These are phyloP conservation scores for Cordyceps cicadae DNA, from an alignment of 2,329 filamentous ascomycete genomes.

Conservation along the genomic window DNA sequence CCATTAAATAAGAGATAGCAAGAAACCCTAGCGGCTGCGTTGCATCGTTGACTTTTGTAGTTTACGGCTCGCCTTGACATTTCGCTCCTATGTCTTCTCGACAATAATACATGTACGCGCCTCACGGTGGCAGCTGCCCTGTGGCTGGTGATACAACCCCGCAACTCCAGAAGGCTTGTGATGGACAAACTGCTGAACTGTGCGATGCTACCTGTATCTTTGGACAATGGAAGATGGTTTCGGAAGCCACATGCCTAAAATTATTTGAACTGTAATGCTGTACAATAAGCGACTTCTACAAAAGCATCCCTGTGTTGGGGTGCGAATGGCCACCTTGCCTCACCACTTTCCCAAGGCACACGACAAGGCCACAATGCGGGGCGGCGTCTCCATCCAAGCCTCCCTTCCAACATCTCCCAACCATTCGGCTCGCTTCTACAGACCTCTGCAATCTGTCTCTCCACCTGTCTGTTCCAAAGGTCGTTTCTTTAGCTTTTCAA, in stretches of 20 bases:
- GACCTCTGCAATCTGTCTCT: conserved; percentile 1
- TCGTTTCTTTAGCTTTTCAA: background rate
- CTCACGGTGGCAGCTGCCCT: background rate
- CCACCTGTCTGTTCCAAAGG: conserved; percentile 2
- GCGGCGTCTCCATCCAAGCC: conserved; percentile 9
- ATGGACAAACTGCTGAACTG: background rate
- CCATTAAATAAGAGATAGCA: too few relatives aligned
- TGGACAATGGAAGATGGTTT: too few relatives aligned
- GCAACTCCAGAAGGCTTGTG: background rate
- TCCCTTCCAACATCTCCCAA: background rate
- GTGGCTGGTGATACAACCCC: background rate
- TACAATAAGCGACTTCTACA: too few relatives aligned
- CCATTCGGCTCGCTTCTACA: background rate
- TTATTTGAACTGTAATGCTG: too few relatives aligned
- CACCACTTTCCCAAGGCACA: conserved; percentile 6
- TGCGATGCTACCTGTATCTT: too few relatives aligned
- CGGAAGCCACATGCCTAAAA: too few relatives aligned
- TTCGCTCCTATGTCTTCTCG: background rate
- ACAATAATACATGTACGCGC: background rate
- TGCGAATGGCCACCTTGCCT: conserved; percentile 7
- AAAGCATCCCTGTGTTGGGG: too few relatives aligned
- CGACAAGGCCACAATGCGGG: conserved; percentile 9
- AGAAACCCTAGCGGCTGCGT: too few relatives aligned
- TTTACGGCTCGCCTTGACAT: too few relatives aligned
- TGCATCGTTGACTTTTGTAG: too few relatives aligned